Evolutionary conservation across 257 asterid species (phyloP).

Genomic region (Catharanthus roseus): DNA sequence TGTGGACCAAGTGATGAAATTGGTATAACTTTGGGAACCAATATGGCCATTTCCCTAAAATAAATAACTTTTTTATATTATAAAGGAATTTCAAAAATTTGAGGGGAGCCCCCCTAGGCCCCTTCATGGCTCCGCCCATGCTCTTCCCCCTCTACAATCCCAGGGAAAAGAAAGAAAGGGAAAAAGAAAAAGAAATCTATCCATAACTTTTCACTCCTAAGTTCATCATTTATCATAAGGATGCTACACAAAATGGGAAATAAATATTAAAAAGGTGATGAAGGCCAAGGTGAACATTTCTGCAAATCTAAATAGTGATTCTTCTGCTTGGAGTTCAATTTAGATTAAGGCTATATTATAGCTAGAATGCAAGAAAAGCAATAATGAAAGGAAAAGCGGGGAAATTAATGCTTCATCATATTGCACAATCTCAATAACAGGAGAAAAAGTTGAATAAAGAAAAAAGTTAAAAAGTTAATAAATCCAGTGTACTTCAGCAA

Average conservation of each 20-base stretch:
- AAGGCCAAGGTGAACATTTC: neutral
- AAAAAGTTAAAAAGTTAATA: neutral
- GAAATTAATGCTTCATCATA: too few species aligned
- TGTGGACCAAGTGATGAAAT: too few species aligned
- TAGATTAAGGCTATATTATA: neutral
- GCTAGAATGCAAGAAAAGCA: neutral
- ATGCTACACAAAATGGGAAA: neutral
- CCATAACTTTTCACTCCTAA: neutral
- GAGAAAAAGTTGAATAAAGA: neutral
- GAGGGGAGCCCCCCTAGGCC: too few species aligned
- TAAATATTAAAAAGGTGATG: neutral
- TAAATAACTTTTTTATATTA: too few species aligned
- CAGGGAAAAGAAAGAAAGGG: too few species aligned
- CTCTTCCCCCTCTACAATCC: neutral
- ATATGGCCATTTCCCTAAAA: too few species aligned
- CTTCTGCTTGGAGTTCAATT: neutral
- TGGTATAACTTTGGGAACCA: too few species aligned
- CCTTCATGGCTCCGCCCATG: too few species aligned
- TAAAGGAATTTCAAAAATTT: too few species aligned
- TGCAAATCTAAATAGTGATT: neutral
- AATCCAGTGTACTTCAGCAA: neutral
- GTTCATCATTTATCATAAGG: neutral
- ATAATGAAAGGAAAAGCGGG: neutral
- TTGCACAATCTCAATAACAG: neutral
- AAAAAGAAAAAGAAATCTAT: neutral